phyloP scores from a whole-genome alignment of 1,284 basidiomycete genomes.

The Cryptococcus wingfieldii region DNA sequence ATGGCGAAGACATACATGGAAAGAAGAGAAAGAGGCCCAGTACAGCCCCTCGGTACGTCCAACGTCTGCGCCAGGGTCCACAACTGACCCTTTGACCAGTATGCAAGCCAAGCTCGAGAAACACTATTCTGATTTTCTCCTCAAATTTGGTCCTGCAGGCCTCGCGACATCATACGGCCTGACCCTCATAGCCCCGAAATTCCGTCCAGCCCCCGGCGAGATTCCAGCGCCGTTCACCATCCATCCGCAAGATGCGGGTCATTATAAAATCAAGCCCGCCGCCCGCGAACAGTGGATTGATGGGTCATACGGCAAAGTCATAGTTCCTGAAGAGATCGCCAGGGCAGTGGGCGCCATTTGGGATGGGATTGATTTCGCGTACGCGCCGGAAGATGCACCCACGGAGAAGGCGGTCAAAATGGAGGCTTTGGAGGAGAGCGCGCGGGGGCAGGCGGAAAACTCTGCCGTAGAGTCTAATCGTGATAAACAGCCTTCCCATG shows the following conservation, averaged over 20 bases:
- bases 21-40: not conserved
- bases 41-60: not conserved
- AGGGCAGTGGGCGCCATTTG: slow-evolving; percentile 3
- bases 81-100: no score
- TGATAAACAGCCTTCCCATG: no score
- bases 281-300: slow-evolving; percentile 3
- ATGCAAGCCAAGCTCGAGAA: slow-evolving; percentile 16
- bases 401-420: no score
- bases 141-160: slow-evolving; percentile 23
- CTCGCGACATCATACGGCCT: slow-evolving; percentile 14
- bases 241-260: not conserved
- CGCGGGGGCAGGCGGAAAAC: no score
- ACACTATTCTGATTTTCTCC: slow-evolving; percentile 18
- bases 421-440: no score
- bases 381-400: not conserved
- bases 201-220: not conserved
- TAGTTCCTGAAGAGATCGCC: slow-evolving; percentile 15
- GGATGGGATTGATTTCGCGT: not conserved
- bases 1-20: not conserved
- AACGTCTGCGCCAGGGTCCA: not conserved
- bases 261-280: no score
- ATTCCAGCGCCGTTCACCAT: not conserved
- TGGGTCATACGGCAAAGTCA: slow-evolving; percentile 10
- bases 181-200: slow-evolving; percentile 24
- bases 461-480: no score